Evolutionary conservation across 1,284 basidiomycete species (phyloP).

Genomic region (Moesziomyces parantarcticus): DNA sequence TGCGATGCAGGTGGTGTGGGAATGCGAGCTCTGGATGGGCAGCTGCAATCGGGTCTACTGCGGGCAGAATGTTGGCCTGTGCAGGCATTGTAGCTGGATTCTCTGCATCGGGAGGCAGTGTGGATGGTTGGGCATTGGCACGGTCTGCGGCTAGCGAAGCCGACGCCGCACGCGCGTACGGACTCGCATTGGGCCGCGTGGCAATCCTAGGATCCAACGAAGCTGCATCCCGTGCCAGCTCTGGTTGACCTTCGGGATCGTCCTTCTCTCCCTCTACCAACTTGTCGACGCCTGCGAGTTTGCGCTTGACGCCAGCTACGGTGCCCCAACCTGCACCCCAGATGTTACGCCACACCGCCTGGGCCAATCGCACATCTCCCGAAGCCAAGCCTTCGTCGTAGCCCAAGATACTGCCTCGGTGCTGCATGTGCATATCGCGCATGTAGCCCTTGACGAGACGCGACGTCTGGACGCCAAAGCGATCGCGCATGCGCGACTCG

Average conservation of each 20-base stretch:
- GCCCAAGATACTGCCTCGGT: constrained; percentile 83
- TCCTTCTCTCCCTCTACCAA: constrained; percentile 55
- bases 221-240: constrained; percentile 64
- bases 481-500: constrained; percentile 85
- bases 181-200: constrained; percentile 24
- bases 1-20: constrained; percentile 75
- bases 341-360: constrained; percentile 90
- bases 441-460: constrained; percentile 87
- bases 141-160: constrained; percentile 29
- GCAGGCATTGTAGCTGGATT: constrained; percentile 33
- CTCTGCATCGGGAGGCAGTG: constrained; percentile 15
- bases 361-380: constrained; percentile 73
- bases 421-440: constrained; percentile 89
- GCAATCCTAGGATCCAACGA: constrained; percentile 38
- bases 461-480: constrained; percentile 78
- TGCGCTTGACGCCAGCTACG: constrained; percentile 69
- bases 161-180: constrained; percentile 36
- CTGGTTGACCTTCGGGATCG: constrained; percentile 70
- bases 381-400: constrained; percentile 80
- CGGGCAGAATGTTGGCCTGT: constrained; percentile 16
- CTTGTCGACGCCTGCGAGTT: constrained; percentile 56
- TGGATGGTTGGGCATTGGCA: constrained; percentile 16
- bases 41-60: constrained; percentile 39
- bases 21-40: constrained; percentile 68
- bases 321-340: constrained; percentile 72